Percentiles rank a stretch among this genome's conserved stretches.
Conservation (phyloP, 2,329 filamentous ascomycete species). For the Ophiostoma ips region DNA sequence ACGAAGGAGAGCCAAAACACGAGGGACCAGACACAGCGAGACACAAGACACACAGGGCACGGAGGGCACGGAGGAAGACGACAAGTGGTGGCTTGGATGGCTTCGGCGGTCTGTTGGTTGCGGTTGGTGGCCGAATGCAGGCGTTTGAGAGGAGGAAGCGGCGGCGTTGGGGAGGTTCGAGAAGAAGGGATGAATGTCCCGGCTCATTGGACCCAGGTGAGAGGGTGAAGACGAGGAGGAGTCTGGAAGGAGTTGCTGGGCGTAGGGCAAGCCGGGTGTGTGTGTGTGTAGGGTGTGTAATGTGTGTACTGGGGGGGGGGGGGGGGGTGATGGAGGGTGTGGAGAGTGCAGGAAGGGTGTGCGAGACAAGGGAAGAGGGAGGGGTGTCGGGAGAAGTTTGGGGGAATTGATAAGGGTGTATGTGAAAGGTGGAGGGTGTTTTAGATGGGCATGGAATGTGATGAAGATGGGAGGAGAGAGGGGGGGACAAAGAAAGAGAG, state of each 20-base stretch:
- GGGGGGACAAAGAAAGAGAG: neutral
- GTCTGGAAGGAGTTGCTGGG: neutral
- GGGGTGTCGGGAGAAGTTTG: conserved; percentile 10
- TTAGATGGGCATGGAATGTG: neutral
- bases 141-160: neutral
- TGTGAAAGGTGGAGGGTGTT: neutral
- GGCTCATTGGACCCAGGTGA: conserved; percentile 18
- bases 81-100: too few species aligned
- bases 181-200: conserved; percentile 19
- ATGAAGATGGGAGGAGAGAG: neutral
- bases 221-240: conserved; percentile 5
- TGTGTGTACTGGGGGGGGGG: conserved; percentile 4
- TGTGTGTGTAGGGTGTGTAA: neutral
- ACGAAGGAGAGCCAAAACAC: neutral
- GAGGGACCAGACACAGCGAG: too few species aligned
- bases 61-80: too few species aligned
- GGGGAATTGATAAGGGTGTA: neutral
- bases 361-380: conserved; percentile 8
- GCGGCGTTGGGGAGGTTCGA: conserved; percentile 6
- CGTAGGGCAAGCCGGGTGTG: neutral
- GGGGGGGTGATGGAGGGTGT: conserved; percentile 13
- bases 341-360: conserved; percentile 4
- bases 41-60: too few species aligned
- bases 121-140: too few species aligned
- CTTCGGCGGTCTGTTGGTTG: too few species aligned